Conservation (phyloP, 73 alveolate species). For the Stentor roeselii region DNA sequence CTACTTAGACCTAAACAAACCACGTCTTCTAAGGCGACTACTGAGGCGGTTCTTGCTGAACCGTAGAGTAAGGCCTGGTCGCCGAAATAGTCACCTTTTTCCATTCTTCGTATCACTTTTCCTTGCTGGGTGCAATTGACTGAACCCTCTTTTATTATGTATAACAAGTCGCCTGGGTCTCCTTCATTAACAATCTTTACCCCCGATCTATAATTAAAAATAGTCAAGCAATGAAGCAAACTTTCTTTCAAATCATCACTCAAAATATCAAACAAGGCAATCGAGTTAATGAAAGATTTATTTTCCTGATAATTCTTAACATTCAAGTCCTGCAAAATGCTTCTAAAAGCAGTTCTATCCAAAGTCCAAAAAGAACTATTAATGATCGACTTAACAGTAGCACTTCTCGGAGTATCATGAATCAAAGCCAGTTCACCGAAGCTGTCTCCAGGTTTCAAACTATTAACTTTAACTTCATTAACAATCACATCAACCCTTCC, state of each 20-base stretch:
- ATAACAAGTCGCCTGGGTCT: conserved; percentile 17
- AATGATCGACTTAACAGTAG: conserved; percentile 44
- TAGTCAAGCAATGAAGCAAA: neutral
- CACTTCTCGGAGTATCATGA: conserved; percentile 47
- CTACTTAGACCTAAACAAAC: neutral
- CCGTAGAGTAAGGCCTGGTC: neutral
- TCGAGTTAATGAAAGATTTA: neutral
- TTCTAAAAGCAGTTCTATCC: conserved; percentile 56
- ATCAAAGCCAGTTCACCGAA: conserved; percentile 57
- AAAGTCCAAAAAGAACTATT: conserved; percentile 52
- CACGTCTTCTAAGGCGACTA: conserved; percentile 30
- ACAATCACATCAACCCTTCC: neutral
- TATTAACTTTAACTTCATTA: neutral
- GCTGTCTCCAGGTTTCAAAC: conserved; percentile 42
- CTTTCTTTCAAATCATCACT: neutral
- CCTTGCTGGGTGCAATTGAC: conserved; percentile 1
- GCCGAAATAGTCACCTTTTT: conserved; percentile 25
- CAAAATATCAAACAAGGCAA: neutral
- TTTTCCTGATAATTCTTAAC: neutral
- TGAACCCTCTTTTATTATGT: conserved; percentile 7
- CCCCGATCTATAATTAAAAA: neutral
- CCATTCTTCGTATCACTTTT: neutral
- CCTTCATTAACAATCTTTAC: conserved; percentile 1
- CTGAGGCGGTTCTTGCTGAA: conserved; percentile 39
- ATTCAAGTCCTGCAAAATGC: conserved; percentile 20